phyloP scores from a whole-genome alignment of 1,139 yeast genomes.

The Ashbya aceris region DNA sequence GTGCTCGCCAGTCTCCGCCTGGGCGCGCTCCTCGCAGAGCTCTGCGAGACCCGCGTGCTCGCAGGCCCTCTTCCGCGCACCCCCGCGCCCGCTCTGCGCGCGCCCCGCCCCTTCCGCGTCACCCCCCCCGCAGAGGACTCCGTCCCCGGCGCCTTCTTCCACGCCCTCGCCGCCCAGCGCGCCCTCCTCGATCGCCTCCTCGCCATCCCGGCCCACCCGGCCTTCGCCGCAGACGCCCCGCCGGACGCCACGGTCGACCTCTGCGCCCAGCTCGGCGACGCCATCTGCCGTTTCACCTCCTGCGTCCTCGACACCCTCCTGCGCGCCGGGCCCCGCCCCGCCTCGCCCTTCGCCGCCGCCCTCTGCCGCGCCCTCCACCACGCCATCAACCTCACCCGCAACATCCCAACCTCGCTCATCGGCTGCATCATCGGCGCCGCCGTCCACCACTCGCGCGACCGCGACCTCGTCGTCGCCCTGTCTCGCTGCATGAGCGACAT shows the following conservation, averaged over 20 bases:
- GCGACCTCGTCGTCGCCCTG: slow-evolving; percentile 22
- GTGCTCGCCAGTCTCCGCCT: slow-evolving; percentile 21
- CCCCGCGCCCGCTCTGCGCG: slow-evolving; percentile 4
- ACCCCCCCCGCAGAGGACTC: slow-evolving; percentile 1
- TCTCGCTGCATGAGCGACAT: slow-evolving; percentile 29
- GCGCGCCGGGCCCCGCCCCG: slow-evolving; percentile 23
- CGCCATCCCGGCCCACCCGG: slow-evolving; percentile 6
- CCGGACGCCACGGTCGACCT: background rate
- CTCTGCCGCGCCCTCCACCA: slow-evolving; percentile 23
- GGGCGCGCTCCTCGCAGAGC: slow-evolving; percentile 21
- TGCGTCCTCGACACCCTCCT: slow-evolving; percentile 15
- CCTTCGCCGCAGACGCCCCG: slow-evolving; percentile 7
- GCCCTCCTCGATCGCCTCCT: slow-evolving; percentile 16
- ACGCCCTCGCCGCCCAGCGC: slow-evolving; percentile 17
- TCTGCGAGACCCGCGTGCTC: slow-evolving; percentile 19
- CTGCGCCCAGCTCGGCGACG: background rate
- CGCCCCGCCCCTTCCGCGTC: background rate
- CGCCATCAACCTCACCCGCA: slow-evolving; percentile 21
- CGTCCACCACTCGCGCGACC: slow-evolving; percentile 13
- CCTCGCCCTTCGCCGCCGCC: slow-evolving; percentile 25
- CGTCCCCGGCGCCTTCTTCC: slow-evolving; percentile 14
- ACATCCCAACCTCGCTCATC: slow-evolving; percentile 26
- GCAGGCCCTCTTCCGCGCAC: slow-evolving; percentile 6
- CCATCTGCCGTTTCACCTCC: slow-evolving; percentile 8
- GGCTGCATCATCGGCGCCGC: slow-evolving; percentile 21